These are phyloP conservation scores for Aegilops longissima DNA, from an alignment of 176 grass and related monocot genomes.

Conservation along the genomic window DNA sequence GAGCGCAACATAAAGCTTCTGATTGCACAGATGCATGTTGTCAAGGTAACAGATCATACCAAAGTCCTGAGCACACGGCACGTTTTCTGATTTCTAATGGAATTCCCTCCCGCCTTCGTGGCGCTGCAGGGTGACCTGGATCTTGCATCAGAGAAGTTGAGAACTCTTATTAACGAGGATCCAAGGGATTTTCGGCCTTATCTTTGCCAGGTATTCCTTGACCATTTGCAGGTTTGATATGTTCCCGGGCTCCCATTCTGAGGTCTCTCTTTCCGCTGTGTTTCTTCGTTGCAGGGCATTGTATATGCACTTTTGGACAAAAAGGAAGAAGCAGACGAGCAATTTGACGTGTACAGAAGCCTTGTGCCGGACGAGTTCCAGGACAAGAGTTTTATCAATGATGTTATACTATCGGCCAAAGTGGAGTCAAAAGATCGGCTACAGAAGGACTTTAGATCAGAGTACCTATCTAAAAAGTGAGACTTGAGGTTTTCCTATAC, in stretches of 20 bases:
- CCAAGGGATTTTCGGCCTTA: constrained; percentile 81
- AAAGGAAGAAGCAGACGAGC: constrained; percentile 67
- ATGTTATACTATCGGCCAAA: constrained; percentile 67
- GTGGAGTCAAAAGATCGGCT: constrained; percentile 48
- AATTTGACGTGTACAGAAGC: constrained; percentile 68
- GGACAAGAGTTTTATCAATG: constrained; percentile 79
- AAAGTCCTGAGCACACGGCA: not conserved
- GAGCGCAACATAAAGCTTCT: constrained; percentile 85
- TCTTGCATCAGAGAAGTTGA: constrained; percentile 61
- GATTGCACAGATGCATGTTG: constrained; percentile 89
- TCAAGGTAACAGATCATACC: constrained; percentile 41
- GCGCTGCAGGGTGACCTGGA: constrained; percentile 59
- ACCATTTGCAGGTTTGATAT: not conserved
- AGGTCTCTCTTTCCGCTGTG: not conserved
- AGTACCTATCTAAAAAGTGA: constrained; percentile 51
- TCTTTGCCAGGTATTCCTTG: constrained; percentile 71
- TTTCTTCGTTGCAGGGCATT: constrained; percentile 57
- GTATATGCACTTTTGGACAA: constrained; percentile 78
- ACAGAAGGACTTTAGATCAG: constrained; percentile 50
- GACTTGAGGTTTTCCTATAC: not conserved
- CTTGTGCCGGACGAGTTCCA: constrained; percentile 89
- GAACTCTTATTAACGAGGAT: constrained; percentile 76
- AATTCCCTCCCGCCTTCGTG: not conserved
- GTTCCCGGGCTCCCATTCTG: not conserved
- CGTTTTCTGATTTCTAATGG: not conserved